phyloP scores from a whole-genome alignment of 2,329 filamentous ascomycete genomes.

The Aspergillus latus region DNA sequence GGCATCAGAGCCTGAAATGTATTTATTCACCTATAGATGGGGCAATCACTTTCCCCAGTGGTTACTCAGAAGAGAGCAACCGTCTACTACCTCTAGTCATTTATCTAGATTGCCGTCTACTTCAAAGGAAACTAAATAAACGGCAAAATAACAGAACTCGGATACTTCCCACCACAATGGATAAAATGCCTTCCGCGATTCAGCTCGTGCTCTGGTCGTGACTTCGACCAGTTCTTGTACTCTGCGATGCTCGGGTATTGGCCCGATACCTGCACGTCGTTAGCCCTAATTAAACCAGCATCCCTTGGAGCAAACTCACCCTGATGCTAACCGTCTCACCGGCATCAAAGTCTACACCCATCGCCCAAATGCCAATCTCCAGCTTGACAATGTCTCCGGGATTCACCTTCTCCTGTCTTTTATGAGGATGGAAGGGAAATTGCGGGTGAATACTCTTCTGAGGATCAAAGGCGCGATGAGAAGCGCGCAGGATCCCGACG shows the following conservation, averaged over 20 bases:
- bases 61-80: no score
- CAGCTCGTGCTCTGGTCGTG: constrained; percentile 42
- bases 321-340: constrained; percentile 36
- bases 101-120: constrained; percentile 9
- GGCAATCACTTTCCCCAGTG: no score
- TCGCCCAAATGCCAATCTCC: constrained; percentile 51
- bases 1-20: no score
- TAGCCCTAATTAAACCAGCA: background rate
- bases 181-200: constrained; percentile 44
- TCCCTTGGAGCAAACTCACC: constrained; percentile 9
- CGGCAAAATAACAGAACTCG: constrained; percentile 42
- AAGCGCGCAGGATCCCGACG: constrained; percentile 47
- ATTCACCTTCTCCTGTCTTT: constrained; percentile 41
- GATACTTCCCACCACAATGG: constrained; percentile 40
- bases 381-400: constrained; percentile 46
- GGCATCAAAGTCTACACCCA: constrained; percentile 48
- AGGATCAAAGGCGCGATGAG: constrained; percentile 42
- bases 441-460: constrained; percentile 33
- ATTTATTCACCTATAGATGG: no score
- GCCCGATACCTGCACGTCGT: constrained; percentile 25
- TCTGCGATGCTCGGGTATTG: constrained; percentile 43
- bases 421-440: constrained; percentile 43
- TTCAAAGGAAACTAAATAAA: constrained; percentile 23
- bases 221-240: constrained; percentile 39
- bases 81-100: no score